Conservation (phyloP, 1,284 basidiomycete species). For the Trametes hirsuta region DNA sequence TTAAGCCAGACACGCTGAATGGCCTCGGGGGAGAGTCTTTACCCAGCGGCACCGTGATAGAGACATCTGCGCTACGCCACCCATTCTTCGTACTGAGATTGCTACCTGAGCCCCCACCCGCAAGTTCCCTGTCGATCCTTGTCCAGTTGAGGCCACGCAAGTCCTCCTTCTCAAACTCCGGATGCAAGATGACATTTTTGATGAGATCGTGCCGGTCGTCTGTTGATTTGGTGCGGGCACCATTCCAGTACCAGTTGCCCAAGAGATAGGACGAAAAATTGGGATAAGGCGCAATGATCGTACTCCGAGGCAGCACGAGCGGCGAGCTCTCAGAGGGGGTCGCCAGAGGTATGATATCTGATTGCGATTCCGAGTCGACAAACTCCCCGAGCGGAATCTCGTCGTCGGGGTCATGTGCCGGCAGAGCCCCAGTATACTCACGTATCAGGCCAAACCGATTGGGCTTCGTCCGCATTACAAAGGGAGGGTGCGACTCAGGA, state of each 20-base stretch:
- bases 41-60: not conserved
- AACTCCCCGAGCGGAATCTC: not conserved
- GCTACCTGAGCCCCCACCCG: not conserved
- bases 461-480: not conserved
- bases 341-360: not conserved
- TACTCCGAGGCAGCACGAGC: not conserved
- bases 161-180: not conserved
- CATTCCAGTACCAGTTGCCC: not conserved
- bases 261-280: slow-evolving; percentile 2
- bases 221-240: not conserved
- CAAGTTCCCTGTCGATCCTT: not conserved
- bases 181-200: not conserved
- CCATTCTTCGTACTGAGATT: not conserved
- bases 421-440: not conserved
- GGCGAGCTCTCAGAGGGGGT: too few species aligned
- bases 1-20: not conserved
- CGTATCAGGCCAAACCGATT: not conserved
- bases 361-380: not conserved
- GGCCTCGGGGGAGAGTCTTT: not conserved
- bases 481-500: too few species aligned
- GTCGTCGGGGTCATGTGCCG: not conserved
- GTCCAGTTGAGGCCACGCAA: not conserved
- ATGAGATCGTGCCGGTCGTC: not conserved
- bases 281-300: not conserved
- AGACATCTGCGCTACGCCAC: not conserved